These are phyloP conservation scores for Cadophora malorum DNA, from an alignment of 2,329 filamentous ascomycete genomes.

Conservation along the genomic window DNA sequence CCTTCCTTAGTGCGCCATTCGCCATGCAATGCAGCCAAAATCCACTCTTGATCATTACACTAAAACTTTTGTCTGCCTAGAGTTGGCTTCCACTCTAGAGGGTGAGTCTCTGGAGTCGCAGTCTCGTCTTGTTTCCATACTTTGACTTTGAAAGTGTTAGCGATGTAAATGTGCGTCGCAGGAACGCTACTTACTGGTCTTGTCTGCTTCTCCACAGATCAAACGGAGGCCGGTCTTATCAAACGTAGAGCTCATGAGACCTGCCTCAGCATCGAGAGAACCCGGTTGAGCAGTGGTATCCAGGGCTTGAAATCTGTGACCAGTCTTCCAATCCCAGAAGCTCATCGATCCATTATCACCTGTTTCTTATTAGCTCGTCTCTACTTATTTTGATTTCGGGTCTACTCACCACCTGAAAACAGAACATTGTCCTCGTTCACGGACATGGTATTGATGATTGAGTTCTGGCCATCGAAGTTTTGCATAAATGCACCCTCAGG, in stretches of 20 bases:
- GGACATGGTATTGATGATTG: slow-evolving; percentile 92
- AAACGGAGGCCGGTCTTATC: slow-evolving; percentile 87
- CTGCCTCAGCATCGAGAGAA: slow-evolving; percentile 90
- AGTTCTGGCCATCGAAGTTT: slow-evolving; percentile 96
- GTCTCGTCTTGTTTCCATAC: slow-evolving; percentile 94
- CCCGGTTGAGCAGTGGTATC: slow-evolving; percentile 95
- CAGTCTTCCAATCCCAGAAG: slow-evolving; percentile 99
- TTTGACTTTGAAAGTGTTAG: slow-evolving; percentile 66
- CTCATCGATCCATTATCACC: slow-evolving; percentile 93
- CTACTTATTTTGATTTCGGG: no score
- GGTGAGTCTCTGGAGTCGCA: slow-evolving; percentile 90
- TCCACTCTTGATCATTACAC: slow-evolving; percentile 21
- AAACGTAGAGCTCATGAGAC: slow-evolving; percentile 93
- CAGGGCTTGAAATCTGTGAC: slow-evolving; percentile 86
- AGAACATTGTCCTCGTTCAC: slow-evolving; percentile 96
- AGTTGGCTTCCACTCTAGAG: slow-evolving; percentile 88
- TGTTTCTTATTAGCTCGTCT: slow-evolving; percentile 4
- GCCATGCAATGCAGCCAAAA: slow-evolving; percentile 37
- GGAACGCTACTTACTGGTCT: slow-evolving; percentile 69
- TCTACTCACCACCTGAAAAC: slow-evolving; percentile 79
- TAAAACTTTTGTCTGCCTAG: slow-evolving; percentile 79
- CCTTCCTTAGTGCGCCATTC: slow-evolving; percentile 33
- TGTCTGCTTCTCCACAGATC: slow-evolving; percentile 95
- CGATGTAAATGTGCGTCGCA: neutral
- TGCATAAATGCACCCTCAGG: slow-evolving; percentile 99